These are phyloP conservation scores for Kodamaea neixiangensis DNA, from an alignment of 805 yeast genomes.

Conservation along the genomic window DNA sequence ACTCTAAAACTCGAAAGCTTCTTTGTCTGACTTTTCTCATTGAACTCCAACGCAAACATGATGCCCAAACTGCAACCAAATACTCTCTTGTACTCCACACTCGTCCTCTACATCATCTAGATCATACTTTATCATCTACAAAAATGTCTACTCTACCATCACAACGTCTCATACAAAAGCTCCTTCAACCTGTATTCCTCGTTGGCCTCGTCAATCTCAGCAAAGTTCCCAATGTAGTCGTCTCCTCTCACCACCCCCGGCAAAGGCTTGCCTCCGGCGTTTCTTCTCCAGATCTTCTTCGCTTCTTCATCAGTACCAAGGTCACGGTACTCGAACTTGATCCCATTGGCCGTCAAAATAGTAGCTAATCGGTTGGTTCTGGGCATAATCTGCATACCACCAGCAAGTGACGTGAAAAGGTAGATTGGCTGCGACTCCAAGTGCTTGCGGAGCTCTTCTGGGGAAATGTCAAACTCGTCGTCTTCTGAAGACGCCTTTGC, in stretches of 20 bases:
- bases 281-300: slow-evolving; percentile 78
- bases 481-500: slow-evolving; percentile 15
- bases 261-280: slow-evolving; percentile 66
- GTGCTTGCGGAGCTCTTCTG: slow-evolving; percentile 46
- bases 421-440: slow-evolving; percentile 61
- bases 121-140: neutral
- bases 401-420: slow-evolving; percentile 82
- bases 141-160: slow-evolving; percentile 2
- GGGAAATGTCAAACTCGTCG: slow-evolving; percentile 36
- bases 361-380: slow-evolving; percentile 76
- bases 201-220: slow-evolving; percentile 82
- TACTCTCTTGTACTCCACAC: neutral
- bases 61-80: no score
- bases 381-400: slow-evolving; percentile 77
- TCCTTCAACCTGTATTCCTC: slow-evolving; percentile 71
- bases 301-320: slow-evolving; percentile 88
- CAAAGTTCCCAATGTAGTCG: slow-evolving; percentile 81
- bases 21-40: no score
- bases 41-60: no score
- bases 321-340: slow-evolving; percentile 70
- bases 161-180: slow-evolving; percentile 64
- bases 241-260: slow-evolving; percentile 88
- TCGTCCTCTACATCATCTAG: neutral
- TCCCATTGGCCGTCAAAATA: slow-evolving; percentile 71
- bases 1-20: no score